Evolutionary conservation across 1,284 basidiomycete species (phyloP), one percentile per base, ranked within the genome.

Genomic region (Farysia itapuensis): DNA sequence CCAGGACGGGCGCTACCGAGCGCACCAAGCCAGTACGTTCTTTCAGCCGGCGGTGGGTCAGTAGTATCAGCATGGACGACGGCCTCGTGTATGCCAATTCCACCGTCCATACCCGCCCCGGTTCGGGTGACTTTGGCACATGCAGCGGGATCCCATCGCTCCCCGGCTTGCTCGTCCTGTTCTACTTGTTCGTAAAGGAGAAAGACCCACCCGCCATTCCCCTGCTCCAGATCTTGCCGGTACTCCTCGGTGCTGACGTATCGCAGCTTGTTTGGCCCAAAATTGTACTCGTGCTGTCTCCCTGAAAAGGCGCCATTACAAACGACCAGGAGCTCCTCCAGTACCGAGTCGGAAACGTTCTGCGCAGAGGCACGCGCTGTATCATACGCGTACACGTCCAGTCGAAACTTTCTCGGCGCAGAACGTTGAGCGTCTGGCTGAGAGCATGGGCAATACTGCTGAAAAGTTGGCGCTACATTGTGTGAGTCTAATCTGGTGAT

Each of bases 71-170:
- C 26, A 11, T 9, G 11, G n/a, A 28, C 26, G n/a, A n/a, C 9
- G 13, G 22, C 12, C 8, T 22, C 32, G 14, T 43, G 42, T 0
- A 43, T 9, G 0, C 34, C 34, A 0, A 41, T 21, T 2, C 42
- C 52, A 14, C 46, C 46, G 22, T 56, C 52, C 52, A 56, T 56
- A 0, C 43, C 39, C 15, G 41, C 32, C 0, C 52, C 52, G 21
- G 36, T 34, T 8, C 43, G 24, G 5, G 52, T 56, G 19, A 56
- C 24, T 23, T 56, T 56, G 3, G 52, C 52, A 0, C 52, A 41
- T 4, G 39, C 52, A 4, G 52, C 41, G n/a, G 26, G 9, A 28
- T 28, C 26, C n/a, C n/a, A n/a, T n/a, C n/a, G n/a, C n/a, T n/a
- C n/a, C n/a, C n/a, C n/a, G n/a, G n/a, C n/a, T 28, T 28, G 26